Evolutionary conservation across 805 yeast species (phyloP).

Genomic region (Pichia thaimueangensis): DNA sequence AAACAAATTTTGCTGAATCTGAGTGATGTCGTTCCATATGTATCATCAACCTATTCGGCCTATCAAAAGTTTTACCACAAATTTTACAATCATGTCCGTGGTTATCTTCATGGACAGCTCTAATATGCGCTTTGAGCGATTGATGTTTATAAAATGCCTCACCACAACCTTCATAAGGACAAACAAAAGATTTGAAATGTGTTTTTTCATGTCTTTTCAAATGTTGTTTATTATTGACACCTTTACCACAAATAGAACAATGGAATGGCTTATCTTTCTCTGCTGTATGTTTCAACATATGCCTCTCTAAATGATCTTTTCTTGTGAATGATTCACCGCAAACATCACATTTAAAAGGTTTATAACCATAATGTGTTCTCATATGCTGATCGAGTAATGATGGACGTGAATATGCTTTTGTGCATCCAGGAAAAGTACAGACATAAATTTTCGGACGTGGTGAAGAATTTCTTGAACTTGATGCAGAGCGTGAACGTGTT

Average conservation of each 20-base stretch:
- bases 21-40: constrained; percentile 65
- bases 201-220: constrained; percentile 75
- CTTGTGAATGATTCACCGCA: constrained; percentile 67
- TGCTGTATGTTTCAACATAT: constrained; percentile 52
- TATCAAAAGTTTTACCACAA: constrained; percentile 59
- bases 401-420: constrained; percentile 73
- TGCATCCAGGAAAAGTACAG: constrained; percentile 64
- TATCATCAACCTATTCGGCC: constrained; percentile 58
- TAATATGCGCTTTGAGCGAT: constrained; percentile 65
- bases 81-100: constrained; percentile 42
- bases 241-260: constrained; percentile 75
- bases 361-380: constrained; percentile 70
- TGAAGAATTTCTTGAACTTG: constrained; percentile 30
- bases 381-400: constrained; percentile 76
- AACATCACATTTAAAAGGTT: constrained; percentile 63
- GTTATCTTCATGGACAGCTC: constrained; percentile 51
- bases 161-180: constrained; percentile 55
- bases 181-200: constrained; percentile 61
- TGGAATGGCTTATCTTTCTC: constrained; percentile 57
- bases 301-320: constrained; percentile 77
- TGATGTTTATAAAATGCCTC: constrained; percentile 71
- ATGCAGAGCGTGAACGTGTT: constrained; percentile 8
- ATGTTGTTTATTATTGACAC: constrained; percentile 76
- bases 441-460: constrained; percentile 53
- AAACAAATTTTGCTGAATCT: constrained; percentile 43